Conservation (phyloP, 805 yeast genomes). For the Candida xiaguanensis region DNA sequence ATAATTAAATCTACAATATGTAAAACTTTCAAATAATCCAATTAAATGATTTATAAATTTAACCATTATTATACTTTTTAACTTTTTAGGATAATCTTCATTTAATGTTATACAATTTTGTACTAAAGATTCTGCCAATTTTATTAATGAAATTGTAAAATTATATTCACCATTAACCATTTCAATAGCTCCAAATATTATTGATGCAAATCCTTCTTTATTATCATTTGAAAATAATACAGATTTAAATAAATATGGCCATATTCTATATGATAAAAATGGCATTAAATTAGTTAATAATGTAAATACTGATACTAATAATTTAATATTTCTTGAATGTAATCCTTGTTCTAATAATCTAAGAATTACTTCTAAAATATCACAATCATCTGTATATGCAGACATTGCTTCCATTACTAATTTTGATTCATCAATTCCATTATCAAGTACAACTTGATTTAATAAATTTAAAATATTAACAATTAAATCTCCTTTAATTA, state of each 20-base stretch:
- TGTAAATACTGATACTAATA: slow-evolving; percentile 44
- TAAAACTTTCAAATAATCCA: slow-evolving; percentile 71
- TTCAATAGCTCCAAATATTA: slow-evolving; percentile 69
- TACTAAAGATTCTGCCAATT: slow-evolving; percentile 51
- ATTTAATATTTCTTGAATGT: slow-evolving; percentile 47
- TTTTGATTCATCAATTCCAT: slow-evolving; percentile 25
- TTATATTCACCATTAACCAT: slow-evolving; percentile 62
- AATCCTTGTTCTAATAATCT: slow-evolving; percentile 67
- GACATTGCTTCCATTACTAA: slow-evolving; percentile 38
- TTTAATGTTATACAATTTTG: slow-evolving; percentile 38
- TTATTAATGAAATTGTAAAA: slow-evolving; percentile 60
- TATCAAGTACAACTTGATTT: slow-evolving; percentile 41
- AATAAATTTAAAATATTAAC: slow-evolving; percentile 51
- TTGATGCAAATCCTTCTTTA: slow-evolving; percentile 60
- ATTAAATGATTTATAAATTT: slow-evolving; percentile 54
- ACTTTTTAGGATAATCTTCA: slow-evolving; percentile 19
- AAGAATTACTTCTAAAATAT: slow-evolving; percentile 58
- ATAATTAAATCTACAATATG: slow-evolving; percentile 61
- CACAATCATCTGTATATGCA: slow-evolving; percentile 51
- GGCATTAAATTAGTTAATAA: slow-evolving; percentile 48
- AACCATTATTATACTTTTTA: slow-evolving; percentile 52
- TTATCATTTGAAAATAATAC: slow-evolving; percentile 56
- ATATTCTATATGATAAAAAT: slow-evolving; percentile 61
- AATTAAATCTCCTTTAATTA: slow-evolving; percentile 37
- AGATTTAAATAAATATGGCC: slow-evolving; percentile 74